phyloP scores from a whole-genome alignment of 805 yeast species.

The Ogataea glucozyma region DNA sequence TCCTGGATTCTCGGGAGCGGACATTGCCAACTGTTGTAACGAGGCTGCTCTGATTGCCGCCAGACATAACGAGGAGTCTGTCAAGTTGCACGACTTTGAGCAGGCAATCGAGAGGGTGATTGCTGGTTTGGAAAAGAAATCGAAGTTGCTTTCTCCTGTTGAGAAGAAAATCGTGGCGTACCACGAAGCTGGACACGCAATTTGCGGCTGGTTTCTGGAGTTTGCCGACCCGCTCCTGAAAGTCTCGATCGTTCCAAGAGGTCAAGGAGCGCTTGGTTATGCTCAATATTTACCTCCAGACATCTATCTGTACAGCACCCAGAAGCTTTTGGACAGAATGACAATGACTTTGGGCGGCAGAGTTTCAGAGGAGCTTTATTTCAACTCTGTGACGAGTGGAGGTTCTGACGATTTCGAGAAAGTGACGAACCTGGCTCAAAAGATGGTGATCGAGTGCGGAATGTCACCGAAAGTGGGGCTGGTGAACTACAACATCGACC shows the following conservation, averaged over 20 bases:
- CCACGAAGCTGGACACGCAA: slow-evolving; percentile 97
- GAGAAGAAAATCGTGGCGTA: slow-evolving; percentile 87
- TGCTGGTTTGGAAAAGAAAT: slow-evolving; percentile 90
- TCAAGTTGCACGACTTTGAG: slow-evolving; percentile 76
- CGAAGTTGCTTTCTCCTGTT: slow-evolving; percentile 72
- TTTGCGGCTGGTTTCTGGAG: slow-evolving; percentile 89
- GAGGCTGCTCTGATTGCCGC: slow-evolving; percentile 96
- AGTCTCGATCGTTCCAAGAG: slow-evolving; percentile 93
- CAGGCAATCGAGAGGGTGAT: slow-evolving; percentile 91
- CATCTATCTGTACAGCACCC: slow-evolving; percentile 71
- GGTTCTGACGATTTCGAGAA: slow-evolving; percentile 92
- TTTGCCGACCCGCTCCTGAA: slow-evolving; percentile 89
- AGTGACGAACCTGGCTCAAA: slow-evolving; percentile 83
- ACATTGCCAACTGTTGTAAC: slow-evolving; percentile 91
- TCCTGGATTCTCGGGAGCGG: slow-evolving; percentile 96
- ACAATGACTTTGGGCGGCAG: slow-evolving; percentile 94
- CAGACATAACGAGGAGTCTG: slow-evolving; percentile 62
- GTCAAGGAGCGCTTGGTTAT: slow-evolving; percentile 93
- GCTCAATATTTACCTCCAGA: slow-evolving; percentile 94
- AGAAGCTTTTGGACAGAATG: slow-evolving; percentile 81
- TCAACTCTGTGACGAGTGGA: slow-evolving; percentile 85
- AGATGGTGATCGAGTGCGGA: slow-evolving; percentile 86
- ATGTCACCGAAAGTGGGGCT: slow-evolving; percentile 81
- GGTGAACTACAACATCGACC: slow-evolving; percentile 52
- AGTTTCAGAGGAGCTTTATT: slow-evolving; percentile 87